phyloP scores from a whole-genome alignment of 1,139 yeast species.

The Arxiozyma slooffiae region DNA sequence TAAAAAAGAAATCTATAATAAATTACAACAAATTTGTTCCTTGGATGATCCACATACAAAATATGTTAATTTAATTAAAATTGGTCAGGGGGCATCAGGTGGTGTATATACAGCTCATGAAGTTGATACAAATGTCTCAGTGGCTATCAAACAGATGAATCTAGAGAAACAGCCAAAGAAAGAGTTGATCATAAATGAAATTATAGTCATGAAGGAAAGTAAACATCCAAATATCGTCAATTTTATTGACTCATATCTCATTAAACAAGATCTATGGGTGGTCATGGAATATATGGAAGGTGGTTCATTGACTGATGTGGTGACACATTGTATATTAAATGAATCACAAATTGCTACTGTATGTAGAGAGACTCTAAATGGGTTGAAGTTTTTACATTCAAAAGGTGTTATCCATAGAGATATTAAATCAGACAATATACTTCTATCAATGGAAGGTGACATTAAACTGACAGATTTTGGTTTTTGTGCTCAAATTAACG shows the following conservation, averaged over 20 bases:
- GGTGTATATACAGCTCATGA: constrained; percentile 92
- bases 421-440: constrained; percentile 86
- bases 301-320: constrained; percentile 90
- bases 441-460: constrained; percentile 73
- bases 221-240: constrained; percentile 88
- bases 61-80: constrained; percentile 63
- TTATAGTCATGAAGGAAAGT: constrained; percentile 85
- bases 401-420: constrained; percentile 95
- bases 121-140: constrained; percentile 48
- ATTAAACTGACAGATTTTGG: constrained; percentile 80
- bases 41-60: constrained; percentile 76
- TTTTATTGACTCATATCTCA: constrained; percentile 73
- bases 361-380: constrained; percentile 79
- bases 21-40: constrained; percentile 67
- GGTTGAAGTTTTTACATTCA: constrained; percentile 77
- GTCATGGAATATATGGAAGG: constrained; percentile 99
- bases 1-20: constrained; percentile 29
- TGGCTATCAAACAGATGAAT: constrained; percentile 94
- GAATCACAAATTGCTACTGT: constrained; percentile 98
- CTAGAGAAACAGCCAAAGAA: constrained; percentile 89
- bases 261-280: constrained; percentile 79
- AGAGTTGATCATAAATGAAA: constrained; percentile 87
- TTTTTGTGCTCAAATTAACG: constrained; percentile 91
- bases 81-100: constrained; percentile 98
- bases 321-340: constrained; percentile 88